Percentiles rank a stretch among this genome's conserved stretches.
Evolutionary conservation across 2,329 filamentous ascomycete genomes (phyloP).

Genomic region (Calonectria fujianensis): DNA sequence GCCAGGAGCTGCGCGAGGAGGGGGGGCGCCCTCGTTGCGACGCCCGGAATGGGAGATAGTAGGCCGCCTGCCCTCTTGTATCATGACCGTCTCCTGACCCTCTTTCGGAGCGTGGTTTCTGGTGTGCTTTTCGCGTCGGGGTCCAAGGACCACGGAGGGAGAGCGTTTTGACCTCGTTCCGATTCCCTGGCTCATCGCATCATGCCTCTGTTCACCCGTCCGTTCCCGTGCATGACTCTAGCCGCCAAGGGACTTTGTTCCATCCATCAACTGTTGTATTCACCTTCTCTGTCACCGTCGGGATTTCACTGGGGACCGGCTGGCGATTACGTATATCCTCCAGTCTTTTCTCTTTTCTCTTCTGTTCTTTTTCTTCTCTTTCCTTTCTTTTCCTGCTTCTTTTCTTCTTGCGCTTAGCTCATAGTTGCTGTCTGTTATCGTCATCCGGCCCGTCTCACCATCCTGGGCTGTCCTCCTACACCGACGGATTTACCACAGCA

Average conservation of each 20-base stretch:
- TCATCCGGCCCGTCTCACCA: conserved; percentile 20
- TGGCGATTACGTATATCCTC: conserved; percentile 28
- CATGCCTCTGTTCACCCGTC: conserved; percentile 32
- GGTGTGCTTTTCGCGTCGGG: conserved; percentile 33
- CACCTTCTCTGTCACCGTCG: conserved; percentile 25
- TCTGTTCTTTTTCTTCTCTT: conserved; percentile 25
- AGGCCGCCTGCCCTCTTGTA: conserved; percentile 30
- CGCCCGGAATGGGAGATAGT: conserved; percentile 34
- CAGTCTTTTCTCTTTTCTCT: conserved; percentile 25
- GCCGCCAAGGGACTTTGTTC: conserved; percentile 25
- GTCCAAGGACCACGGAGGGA: conserved; percentile 31
- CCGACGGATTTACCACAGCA: conserved; percentile 34
- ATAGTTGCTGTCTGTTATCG: conserved; percentile 20
- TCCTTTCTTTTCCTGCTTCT: conserved; percentile 22
- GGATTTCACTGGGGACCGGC: conserved; percentile 4
- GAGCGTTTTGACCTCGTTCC: conserved; percentile 35
- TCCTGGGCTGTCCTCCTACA: conserved; percentile 5
- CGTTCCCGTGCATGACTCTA: conserved; percentile 25
- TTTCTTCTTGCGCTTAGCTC: conserved; percentile 29
- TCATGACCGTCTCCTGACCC: conserved; percentile 46
- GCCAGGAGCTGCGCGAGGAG: conserved; percentile 6
- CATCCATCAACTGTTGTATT: conserved; percentile 24
- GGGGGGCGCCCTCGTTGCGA: conserved; percentile 23
- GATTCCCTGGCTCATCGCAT: conserved; percentile 39
- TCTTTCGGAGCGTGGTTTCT: conserved; percentile 33